A percentile compares a stretch with the other conserved stretches of the same genome.
These are phyloP conservation scores for Xerocomus spinulosus DNA, from an alignment of 768 basidiomycete genomes.

Conservation along the genomic window DNA sequence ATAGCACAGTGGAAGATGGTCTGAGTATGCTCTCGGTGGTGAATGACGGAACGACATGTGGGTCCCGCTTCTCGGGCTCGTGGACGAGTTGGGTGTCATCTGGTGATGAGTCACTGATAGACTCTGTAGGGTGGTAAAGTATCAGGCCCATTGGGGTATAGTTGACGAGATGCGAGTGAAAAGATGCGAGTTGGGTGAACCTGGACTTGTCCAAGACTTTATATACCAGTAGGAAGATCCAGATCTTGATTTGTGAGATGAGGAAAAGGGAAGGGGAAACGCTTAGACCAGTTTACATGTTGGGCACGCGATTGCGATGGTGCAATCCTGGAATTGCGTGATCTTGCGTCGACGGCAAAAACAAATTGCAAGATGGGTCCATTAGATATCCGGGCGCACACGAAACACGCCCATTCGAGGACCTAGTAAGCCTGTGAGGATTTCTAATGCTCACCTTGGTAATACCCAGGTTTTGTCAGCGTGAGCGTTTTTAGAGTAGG, in stretches of 20 bases:
- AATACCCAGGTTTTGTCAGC: neutral
- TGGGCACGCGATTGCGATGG: conserved; percentile 6
- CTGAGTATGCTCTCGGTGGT: conserved; percentile 32
- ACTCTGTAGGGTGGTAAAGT: conserved; percentile 2
- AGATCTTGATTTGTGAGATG: neutral
- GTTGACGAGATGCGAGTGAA: neutral
- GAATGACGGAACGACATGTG: conserved; percentile 55
- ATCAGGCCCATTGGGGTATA: conserved; percentile 17
- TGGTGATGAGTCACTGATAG: neutral
- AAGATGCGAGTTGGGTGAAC: neutral
- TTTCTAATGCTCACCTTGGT: neutral
- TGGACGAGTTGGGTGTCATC: neutral
- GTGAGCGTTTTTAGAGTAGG: neutral
- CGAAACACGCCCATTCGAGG: neutral
- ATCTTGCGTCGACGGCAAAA: conserved; percentile 24
- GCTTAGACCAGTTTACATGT: neutral
- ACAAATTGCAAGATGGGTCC: conserved; percentile 5
- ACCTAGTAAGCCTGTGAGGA: neutral
- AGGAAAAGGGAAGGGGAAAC: neutral
- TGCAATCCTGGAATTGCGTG: conserved; percentile 29
- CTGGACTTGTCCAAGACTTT: neutral
- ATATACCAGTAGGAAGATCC: conserved; percentile 4
- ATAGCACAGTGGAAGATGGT: conserved; percentile 55
- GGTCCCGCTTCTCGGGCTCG: conserved; percentile 34
- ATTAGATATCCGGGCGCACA: neutral